Evolutionary conservation across 1,284 basidiomycete species (phyloP), one percentile per base, ranked within the genome.

Genomic region (Ganoderma meredithae): DNA sequence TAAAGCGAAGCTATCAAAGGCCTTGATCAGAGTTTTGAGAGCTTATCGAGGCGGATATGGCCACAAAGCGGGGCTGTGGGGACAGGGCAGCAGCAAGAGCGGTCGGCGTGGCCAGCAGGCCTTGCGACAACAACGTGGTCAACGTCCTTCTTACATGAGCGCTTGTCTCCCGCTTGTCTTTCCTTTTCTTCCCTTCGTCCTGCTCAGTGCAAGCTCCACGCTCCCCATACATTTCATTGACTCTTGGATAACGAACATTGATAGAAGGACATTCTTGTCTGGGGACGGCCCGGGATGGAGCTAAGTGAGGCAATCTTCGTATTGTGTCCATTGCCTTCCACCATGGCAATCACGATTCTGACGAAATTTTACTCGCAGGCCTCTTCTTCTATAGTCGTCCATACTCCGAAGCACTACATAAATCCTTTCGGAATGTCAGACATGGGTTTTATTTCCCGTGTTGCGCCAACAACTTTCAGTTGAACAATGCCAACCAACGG

Each of bases 71-170:
- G 69, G 63, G 64, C 25, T 22, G 60, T 63, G 43, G 64, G 65
- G 53, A 63, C 1, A 66, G 31, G 66, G 31, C 47, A 49, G 12
- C 47, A 49, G 47, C 22, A 13, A 49, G 47, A 33, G 27, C 52
- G 15, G 52, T 33, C 25, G 52, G 25, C 52, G 52, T 55, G 27
- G 52, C 67, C 58, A 68, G 52, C 65, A 47, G 52, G 52, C 66
- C 70, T 63, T 62, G 59, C 65, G 25, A 49, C 44, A 56, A 59
- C 62, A 68, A 66, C 70, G 60, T 68, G 70, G 44, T 10, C 25
- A 19, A 22, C 25, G 47, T 49, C 44, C 60, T 52, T 39, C 39
- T 62, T 39, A 10, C 19, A 61, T 55, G 55, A 65, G 67, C 70
- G 70, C 27, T 63, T 49, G 19, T 36, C 36, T 36, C 6, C 9